Conservation (phyloP, 768 basidiomycete species). For the Gymnopilus dilepis region DNA sequence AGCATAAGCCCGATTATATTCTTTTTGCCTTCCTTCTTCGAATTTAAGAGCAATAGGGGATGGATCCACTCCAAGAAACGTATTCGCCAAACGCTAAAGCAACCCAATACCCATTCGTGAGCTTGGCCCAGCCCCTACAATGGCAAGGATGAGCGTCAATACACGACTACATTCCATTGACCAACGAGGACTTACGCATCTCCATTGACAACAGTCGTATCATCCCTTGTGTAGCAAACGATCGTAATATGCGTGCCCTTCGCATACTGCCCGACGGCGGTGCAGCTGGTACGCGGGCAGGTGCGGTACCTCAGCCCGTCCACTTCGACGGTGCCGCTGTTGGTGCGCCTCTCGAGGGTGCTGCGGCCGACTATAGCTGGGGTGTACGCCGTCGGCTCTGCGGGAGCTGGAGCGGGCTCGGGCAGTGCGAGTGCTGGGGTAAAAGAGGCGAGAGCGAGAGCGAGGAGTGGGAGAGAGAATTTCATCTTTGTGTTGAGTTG, state of each 20-base stretch:
- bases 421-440: constrained; percentile 9
- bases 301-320: constrained; percentile 18
- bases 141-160: background rate
- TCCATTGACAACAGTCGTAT: constrained; percentile 14
- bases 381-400: constrained; percentile 12
- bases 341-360: constrained; percentile 11
- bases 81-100: constrained; percentile 12
- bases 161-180: too few relatives aligned
- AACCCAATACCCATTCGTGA: constrained; percentile 15
- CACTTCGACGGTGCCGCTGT: constrained; percentile 3
- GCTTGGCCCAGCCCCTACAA: constrained; percentile 12
- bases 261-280: constrained; percentile 10
- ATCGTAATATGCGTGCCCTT: constrained; percentile 14
- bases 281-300: constrained; percentile 15
- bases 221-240: constrained; percentile 12
- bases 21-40: too few relatives aligned
- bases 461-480: constrained; percentile 11
- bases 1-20: too few relatives aligned
- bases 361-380: background rate
- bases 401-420: constrained; percentile 7
- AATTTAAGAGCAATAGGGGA: constrained; percentile 10
- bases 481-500: constrained; percentile 1
- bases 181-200: constrained; percentile 9
- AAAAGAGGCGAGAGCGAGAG: constrained; percentile 9
- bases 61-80: constrained; percentile 14